phyloP scores from a whole-genome alignment of 306 rosid species.

The Corylus avellana region DNA sequence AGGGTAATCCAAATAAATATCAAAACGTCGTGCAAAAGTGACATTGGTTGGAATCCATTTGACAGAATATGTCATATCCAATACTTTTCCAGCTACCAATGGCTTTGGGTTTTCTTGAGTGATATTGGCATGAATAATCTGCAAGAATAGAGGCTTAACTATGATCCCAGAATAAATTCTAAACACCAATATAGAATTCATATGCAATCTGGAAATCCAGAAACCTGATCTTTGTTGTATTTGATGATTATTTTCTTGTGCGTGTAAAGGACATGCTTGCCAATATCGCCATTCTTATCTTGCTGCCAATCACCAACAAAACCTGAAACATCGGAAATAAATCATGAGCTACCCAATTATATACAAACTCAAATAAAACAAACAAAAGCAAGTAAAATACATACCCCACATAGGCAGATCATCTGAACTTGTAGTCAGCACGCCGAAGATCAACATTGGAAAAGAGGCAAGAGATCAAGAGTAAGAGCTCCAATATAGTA shows the following conservation, averaged over 20 bases:
- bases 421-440: constrained; percentile 64
- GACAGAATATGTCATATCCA: constrained; percentile 89
- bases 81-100: constrained; percentile 57
- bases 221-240: constrained; percentile 96
- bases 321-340: constrained; percentile 50
- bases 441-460: constrained; percentile 38
- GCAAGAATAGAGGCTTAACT: constrained; percentile 26
- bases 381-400: constrained; percentile 29
- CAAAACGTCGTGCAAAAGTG: constrained; percentile 91
- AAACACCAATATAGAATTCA: constrained; percentile 15
- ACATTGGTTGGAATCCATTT: constrained; percentile 76
- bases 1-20: constrained; percentile 93
- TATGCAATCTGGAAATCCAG: constrained; percentile 28
- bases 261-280: constrained; percentile 82
- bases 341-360: constrained; percentile 23
- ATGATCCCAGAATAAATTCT: constrained; percentile 29
- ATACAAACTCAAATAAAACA: constrained; percentile 20
- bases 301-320: constrained; percentile 85
- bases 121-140: constrained; percentile 96
- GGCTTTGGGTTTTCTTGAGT: constrained; percentile 81
- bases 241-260: constrained; percentile 72
- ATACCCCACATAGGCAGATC: constrained; percentile 99
- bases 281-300: constrained; percentile 79
- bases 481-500: constrained; percentile 40
- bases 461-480: constrained; percentile 26